These are phyloP conservation scores for Escovopsis sp. DNA, from an alignment of 2,329 filamentous ascomycete species.

Conservation along the genomic window DNA sequence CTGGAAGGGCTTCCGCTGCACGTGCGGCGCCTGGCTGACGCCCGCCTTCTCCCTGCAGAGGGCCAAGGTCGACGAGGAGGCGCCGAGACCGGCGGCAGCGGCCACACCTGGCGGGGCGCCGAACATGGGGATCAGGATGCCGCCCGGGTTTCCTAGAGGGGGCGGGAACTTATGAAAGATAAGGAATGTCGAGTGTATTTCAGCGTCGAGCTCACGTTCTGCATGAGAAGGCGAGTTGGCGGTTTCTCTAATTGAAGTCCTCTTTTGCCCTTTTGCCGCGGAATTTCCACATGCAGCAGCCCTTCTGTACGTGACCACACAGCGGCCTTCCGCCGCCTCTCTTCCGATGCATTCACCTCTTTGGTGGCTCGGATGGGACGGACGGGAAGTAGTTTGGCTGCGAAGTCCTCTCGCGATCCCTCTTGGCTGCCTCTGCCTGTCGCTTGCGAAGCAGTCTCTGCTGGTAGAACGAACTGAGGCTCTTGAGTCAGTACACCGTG, in stretches of 20 bases:
- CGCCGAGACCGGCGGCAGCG: conserved; percentile 11
- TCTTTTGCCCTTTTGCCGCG: too few species aligned
- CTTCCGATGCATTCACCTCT: conserved; percentile 8
- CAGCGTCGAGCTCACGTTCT: too few species aligned
- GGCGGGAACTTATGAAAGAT: conserved; percentile 21
- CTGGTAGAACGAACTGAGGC: conserved; percentile 62
- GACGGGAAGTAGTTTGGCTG: conserved; percentile 74
- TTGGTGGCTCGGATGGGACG: conserved; percentile 52
- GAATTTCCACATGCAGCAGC: too few species aligned
- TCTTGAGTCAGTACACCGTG: too few species aligned
- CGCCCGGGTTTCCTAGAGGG: conserved; percentile 26
- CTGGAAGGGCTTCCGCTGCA: conserved; percentile 91
- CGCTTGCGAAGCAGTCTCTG: conserved; percentile 64
- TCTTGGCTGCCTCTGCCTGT: conserved; percentile 41
- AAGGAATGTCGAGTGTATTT: neutral
- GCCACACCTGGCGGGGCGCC: conserved; percentile 7
- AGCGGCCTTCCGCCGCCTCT: too few species aligned
- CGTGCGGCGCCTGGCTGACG: conserved; percentile 78
- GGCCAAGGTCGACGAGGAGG: conserved; percentile 62
- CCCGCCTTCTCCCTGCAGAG: conserved; percentile 79
- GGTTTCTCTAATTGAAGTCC: too few species aligned
- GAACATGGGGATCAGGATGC: conserved; percentile 37
- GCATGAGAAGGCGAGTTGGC: too few species aligned
- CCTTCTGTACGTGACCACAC: too few species aligned
- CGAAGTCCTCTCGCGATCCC: conserved; percentile 65